Conservation (phyloP, 768 basidiomycete species). For the Pilatotrama ljubarskyi region DNA sequence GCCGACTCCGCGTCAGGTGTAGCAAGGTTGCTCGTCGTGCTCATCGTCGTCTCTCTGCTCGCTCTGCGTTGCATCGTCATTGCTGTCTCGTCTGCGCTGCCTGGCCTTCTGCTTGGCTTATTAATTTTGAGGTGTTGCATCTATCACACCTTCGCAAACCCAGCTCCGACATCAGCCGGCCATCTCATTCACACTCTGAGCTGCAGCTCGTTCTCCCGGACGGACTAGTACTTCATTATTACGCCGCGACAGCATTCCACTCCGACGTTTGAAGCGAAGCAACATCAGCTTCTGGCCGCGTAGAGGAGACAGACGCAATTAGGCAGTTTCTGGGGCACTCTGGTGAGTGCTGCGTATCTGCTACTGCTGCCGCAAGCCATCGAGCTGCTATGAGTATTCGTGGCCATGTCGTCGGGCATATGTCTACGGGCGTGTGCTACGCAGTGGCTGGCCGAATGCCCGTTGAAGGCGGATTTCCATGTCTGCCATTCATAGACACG, state of each 20-base stretch:
- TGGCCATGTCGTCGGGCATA: too few species aligned
- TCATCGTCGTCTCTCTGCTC: background rate
- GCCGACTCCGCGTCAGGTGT: background rate
- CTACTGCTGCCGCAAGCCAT: background rate
- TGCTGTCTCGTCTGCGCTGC: background rate
- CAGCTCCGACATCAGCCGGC: constrained; percentile 2
- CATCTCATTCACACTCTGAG: background rate
- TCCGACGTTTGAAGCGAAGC: background rate
- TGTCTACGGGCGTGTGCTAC: too few species aligned
- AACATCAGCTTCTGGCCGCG: background rate
- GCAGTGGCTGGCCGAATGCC: too few species aligned
- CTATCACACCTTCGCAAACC: constrained; percentile 1
- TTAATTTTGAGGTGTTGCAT: background rate
- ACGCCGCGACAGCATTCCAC: background rate
- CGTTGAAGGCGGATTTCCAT: too few species aligned
- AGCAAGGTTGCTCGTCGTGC: background rate
- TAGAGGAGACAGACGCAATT: background rate
- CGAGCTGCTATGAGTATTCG: too few species aligned
- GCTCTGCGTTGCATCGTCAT: background rate
- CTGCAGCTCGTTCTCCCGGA: background rate
- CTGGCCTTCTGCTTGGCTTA: background rate
- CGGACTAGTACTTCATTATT: background rate
- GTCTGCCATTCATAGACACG: too few species aligned
- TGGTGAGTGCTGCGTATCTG: background rate
- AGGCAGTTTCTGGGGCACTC: constrained; percentile 1